A percentile compares a stretch with the other conserved stretches of the same genome.
phyloP scores from a whole-genome alignment of 2,329 filamentous ascomycete genomes.

The Stemphylium lycopersici region DNA sequence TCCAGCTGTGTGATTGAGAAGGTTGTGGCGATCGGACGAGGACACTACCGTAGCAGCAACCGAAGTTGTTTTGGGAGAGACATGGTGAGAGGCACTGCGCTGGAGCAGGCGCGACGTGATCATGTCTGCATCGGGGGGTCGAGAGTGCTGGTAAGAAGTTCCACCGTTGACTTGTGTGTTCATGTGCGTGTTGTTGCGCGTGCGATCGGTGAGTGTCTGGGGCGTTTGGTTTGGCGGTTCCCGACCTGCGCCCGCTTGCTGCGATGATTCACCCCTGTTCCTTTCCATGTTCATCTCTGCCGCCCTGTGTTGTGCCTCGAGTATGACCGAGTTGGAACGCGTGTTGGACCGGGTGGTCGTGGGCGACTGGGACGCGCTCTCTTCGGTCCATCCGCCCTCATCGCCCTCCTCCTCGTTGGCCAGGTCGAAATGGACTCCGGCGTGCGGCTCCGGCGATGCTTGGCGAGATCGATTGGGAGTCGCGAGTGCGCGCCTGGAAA shows the following conservation, averaged over 20 bases:
- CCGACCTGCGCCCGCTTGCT: constrained; percentile 14
- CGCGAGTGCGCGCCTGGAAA: constrained; percentile 37
- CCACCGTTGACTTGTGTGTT: constrained; percentile 42
- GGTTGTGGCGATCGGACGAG: constrained; percentile 45
- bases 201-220: constrained; percentile 36
- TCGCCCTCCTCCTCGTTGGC: constrained; percentile 37
- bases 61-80: constrained; percentile 69
- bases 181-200: constrained; percentile 28
- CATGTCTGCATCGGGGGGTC: constrained; percentile 64
- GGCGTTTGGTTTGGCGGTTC: constrained; percentile 17
- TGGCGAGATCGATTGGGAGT: constrained; percentile 40
- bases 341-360: constrained; percentile 51
- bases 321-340: constrained; percentile 48
- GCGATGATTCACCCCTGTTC: constrained; percentile 26
- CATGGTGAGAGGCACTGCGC: constrained; percentile 65
- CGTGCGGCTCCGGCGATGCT: constrained; percentile 44
- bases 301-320: constrained; percentile 40
- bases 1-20: constrained; percentile 46
- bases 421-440: constrained; percentile 52
- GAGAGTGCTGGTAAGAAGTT: constrained; percentile 42
- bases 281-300: constrained; percentile 32
- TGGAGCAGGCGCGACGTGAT: constrained; percentile 72
- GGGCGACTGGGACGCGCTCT: constrained; percentile 51
- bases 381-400: constrained; percentile 51
- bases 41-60: constrained; percentile 61